Evolutionary conservation across 306 rosid genomes (phyloP).

Genomic region (Prunus mume): DNA sequence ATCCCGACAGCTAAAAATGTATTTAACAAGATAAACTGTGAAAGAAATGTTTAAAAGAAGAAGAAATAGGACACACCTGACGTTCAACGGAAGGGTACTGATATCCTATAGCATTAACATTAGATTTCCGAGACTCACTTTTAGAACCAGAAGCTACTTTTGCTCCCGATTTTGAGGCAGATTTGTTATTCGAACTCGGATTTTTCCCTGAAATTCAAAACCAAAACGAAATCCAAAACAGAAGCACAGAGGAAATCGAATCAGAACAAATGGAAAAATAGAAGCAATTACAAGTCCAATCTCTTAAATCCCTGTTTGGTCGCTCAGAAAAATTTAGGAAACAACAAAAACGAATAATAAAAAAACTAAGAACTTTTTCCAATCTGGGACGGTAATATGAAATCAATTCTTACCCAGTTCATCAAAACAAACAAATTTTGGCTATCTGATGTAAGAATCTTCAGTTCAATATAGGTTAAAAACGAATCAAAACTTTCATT

Average conservation of each 20-base stretch:
- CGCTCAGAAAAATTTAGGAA: not conserved
- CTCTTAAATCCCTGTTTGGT: not conserved
- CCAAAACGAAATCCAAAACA: constrained; percentile 22
- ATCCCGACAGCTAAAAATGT: not conserved
- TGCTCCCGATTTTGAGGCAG: constrained; percentile 39
- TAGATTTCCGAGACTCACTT: constrained; percentile 23
- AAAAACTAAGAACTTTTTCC: not conserved
- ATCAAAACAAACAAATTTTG: not conserved
- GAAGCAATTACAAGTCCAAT: not conserved
- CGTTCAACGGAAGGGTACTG: constrained; percentile 46
- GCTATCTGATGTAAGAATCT: not conserved
- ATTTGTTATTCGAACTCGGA: constrained; percentile 29
- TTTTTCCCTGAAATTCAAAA: constrained; percentile 55
- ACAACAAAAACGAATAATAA: too few species aligned
- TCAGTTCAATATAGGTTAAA: not conserved
- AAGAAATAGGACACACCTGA: constrained; percentile 47
- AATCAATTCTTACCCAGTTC: not conserved
- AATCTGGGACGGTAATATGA: not conserved
- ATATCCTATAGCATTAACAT: constrained; percentile 52
- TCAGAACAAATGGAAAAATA: too few species aligned
- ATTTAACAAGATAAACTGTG: not conserved
- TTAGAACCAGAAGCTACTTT: constrained; percentile 48
- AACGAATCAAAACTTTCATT: not conserved
- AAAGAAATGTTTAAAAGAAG: not conserved
- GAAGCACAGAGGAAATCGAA: too few species aligned